phyloP scores from a whole-genome alignment of 306 rosid species.

The Crataegus laevigata region DNA sequence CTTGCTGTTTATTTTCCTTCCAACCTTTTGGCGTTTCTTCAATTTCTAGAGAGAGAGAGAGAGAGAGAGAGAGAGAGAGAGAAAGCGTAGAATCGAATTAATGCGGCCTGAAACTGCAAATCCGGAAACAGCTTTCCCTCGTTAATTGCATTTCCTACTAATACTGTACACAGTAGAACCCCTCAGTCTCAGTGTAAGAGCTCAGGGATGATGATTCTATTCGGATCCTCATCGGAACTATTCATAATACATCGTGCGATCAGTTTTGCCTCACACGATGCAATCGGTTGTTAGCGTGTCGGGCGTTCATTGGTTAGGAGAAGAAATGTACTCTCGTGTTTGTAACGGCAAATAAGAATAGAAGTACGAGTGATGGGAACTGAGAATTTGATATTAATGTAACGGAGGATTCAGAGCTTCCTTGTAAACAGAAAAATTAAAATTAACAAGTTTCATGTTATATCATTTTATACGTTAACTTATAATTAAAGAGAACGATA shows the following conservation, averaged over 20 bases:
- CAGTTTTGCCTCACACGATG: no score
- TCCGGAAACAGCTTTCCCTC: not conserved
- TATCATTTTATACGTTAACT: no score
- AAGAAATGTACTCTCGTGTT: not conserved
- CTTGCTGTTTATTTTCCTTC: slow-evolving; percentile 44
- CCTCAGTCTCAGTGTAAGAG: not conserved
- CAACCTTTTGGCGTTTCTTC: slow-evolving; percentile 33
- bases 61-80: slow-evolving; percentile 10
- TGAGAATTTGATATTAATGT: no score
- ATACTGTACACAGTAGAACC: not conserved
- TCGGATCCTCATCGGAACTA: no score
- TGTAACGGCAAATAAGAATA: not conserved
- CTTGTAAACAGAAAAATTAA: not conserved
- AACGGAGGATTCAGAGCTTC: not conserved
- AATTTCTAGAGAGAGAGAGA: not conserved
- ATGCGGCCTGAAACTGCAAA: not conserved
- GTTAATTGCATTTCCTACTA: not conserved
- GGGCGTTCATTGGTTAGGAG: not conserved
- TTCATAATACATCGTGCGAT: no score
- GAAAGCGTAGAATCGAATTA: not conserved
- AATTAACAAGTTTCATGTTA: no score
- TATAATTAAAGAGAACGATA: no score
- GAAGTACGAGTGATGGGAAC: not conserved
- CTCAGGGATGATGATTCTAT: no score
- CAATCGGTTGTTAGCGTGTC: not conserved